Base-by-base conservation (phyloP, 768 basidiomycete species). In the Mycena metata region DNA sequence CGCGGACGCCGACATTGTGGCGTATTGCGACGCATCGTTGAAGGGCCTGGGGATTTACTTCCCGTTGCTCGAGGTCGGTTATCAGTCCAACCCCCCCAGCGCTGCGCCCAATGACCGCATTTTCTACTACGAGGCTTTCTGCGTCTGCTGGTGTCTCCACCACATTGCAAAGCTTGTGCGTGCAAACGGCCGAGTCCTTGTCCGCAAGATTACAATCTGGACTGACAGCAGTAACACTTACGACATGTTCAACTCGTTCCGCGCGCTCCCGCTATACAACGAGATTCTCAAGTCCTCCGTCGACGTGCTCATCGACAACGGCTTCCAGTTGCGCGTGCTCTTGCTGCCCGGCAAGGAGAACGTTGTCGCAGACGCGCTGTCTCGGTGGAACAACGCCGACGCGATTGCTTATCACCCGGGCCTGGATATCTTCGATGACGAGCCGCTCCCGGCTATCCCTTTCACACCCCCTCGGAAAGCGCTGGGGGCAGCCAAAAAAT, bases 1-100 rank as follows among this genome's bases (percentile, higher is more conserved):
- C 8, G 1, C 0, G 5, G 21, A 46, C 0, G 74, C 76, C 1
- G 71, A 77, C 21, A 10, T 70, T 1, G 56, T 54, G 35, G 54
- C 71, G 0, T 74, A 4, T n/a, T 67, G 72, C 6, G 77, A 81
- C 55, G 78, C 76, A n/a, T n/a, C n/a, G n/a, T n/a, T n/a, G n/a
- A n/a, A n/a, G 30, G 6, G 30, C 30, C 30, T 30, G 77, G 64
- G 0, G 73, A 73, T 65, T 75, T 69, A 21, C 73, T 73, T 0
- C 19, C 30, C 0, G 7, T 47, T 2, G 41, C 49, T 6, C 2
- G n/a, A n/a, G n/a, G n/a, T 68, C 0, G 76, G 66, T 0, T 77
- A 70, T 51, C 72, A 76, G 35, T 47, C 61, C 13, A 15, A 50
- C 3, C 43, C 63, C 2, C 72, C 66, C 1, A 13, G 35, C 6